Conservation (phyloP, 371 early-diverging fungal genomes). For the Blastocladiella emersonii region DNA sequence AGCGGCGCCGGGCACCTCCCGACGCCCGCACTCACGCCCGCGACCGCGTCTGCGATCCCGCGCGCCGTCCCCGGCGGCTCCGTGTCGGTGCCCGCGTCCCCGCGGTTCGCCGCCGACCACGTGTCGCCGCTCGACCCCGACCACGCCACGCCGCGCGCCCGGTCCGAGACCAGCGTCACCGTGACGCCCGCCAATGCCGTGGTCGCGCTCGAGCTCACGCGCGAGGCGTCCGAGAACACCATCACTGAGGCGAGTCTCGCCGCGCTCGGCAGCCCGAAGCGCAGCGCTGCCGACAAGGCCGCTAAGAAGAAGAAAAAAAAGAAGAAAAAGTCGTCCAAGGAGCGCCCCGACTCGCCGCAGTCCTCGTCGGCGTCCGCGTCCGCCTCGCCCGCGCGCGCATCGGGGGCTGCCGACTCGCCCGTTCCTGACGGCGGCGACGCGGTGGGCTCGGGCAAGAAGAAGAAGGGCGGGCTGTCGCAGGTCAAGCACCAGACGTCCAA, state of each 20-base stretch:
- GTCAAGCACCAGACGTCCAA: constrained; percentile 1
- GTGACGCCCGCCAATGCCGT: not conserved
- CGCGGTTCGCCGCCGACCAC: not conserved
- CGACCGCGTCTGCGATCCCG: not conserved
- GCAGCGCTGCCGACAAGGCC: too few species aligned
- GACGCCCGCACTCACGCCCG: not conserved
- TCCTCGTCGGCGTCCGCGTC: not conserved
- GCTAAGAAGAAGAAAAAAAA: not conserved
- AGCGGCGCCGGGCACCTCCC: too few species aligned
- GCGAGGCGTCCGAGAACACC: too few species aligned
- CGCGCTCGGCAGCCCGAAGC: too few species aligned
- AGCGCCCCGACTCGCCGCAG: not conserved
- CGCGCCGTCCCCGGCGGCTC: too few species aligned
- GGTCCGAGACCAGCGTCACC: not conserved
- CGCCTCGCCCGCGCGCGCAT: too few species aligned
- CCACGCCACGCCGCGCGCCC: not conserved
- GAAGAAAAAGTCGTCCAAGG: not conserved
- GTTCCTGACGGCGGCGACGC: not conserved
- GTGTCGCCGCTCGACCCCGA: not conserved
- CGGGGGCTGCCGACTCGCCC: too few species aligned
- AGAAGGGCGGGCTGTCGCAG: not conserved
- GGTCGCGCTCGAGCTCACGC: too few species aligned
- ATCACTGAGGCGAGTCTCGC: not conserved
- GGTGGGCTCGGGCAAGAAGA: not conserved
- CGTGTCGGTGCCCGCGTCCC: too few species aligned